These are phyloP conservation scores for Penicillium sp. DNA, from an alignment of 2,329 filamentous ascomycete genomes.

Conservation along the genomic window DNA sequence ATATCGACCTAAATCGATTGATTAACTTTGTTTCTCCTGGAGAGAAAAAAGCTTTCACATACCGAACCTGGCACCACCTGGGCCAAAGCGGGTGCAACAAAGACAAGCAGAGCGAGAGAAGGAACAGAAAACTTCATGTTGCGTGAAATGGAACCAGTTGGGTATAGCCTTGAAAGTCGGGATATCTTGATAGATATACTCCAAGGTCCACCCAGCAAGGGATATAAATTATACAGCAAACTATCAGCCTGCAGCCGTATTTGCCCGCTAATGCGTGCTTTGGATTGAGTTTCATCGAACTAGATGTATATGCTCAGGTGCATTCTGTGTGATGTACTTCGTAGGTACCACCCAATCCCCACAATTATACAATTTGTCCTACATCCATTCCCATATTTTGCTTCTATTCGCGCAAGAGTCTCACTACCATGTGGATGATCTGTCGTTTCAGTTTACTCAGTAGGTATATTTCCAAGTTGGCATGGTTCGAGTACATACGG, in stretches of 20 bases:
- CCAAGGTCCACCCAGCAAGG: background rate
- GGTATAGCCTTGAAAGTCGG: background rate
- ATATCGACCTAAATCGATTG: background rate
- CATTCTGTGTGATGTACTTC: background rate
- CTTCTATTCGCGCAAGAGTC: background rate
- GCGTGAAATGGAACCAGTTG: background rate
- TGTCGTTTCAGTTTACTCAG: background rate
- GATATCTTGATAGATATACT: background rate
- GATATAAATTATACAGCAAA: background rate
- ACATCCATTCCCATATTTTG: background rate
- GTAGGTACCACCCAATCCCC: background rate
- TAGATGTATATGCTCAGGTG: background rate
- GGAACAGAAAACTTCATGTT: background rate
- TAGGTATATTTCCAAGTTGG: background rate
- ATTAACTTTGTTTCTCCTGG: background rate
- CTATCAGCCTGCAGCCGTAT: background rate
- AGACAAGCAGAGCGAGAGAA: background rate
- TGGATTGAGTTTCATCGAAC: background rate
- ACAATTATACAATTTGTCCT: background rate
- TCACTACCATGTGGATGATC: background rate
- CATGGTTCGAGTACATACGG: background rate
- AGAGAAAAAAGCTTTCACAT: background rate
- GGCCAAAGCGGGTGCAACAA: background rate
- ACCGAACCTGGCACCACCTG: background rate
- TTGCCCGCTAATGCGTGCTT: background rate